A percentile compares a stretch with the other conserved stretches of the same genome.
phyloP scores from a whole-genome alignment of 106 monocot species.

The Apostasia ramifera region DNA sequence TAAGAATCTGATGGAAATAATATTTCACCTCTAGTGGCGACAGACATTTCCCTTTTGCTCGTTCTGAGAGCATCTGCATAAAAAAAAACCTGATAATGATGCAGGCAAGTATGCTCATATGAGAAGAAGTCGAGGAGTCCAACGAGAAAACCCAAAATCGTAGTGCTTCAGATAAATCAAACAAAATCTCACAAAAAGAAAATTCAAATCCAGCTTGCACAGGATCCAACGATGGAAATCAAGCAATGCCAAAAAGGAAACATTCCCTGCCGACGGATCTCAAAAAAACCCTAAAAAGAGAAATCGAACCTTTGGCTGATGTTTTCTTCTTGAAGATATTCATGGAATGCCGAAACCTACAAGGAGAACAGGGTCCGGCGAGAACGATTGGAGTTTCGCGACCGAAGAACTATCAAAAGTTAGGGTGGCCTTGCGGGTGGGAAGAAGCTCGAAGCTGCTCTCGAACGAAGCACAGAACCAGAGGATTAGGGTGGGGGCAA shows the following conservation, averaged over 20 bases:
- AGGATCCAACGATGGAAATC: background rate
- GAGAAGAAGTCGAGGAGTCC: background rate
- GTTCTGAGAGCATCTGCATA: slow-evolving; percentile 79
- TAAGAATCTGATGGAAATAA: background rate
- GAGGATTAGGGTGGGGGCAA: too few species aligned
- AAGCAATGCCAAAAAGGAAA: background rate
- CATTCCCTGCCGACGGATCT: background rate
- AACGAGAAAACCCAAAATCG: background rate
- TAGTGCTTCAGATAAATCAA: background rate
- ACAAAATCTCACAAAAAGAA: background rate
- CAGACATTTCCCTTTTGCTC: slow-evolving; percentile 85
- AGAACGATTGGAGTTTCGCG: too few species aligned
- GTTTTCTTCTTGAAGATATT: slow-evolving; percentile 80
- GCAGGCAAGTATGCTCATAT: too few species aligned
- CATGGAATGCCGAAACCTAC: slow-evolving; percentile 15
- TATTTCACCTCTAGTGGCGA: slow-evolving; percentile 70
- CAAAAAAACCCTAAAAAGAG: slow-evolving; percentile 16
- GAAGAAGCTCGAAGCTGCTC: too few species aligned
- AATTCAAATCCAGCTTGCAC: background rate
- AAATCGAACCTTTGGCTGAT: slow-evolving; percentile 57
- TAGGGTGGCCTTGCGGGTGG: too few species aligned
- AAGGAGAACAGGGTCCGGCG: too few species aligned
- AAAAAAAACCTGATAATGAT: background rate
- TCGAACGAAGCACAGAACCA: too few species aligned
- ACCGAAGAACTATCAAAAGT: too few species aligned